These are phyloP conservation scores for Paecilomyces niveus DNA, from an alignment of 2,329 filamentous ascomycete species.

Conservation along the genomic window DNA sequence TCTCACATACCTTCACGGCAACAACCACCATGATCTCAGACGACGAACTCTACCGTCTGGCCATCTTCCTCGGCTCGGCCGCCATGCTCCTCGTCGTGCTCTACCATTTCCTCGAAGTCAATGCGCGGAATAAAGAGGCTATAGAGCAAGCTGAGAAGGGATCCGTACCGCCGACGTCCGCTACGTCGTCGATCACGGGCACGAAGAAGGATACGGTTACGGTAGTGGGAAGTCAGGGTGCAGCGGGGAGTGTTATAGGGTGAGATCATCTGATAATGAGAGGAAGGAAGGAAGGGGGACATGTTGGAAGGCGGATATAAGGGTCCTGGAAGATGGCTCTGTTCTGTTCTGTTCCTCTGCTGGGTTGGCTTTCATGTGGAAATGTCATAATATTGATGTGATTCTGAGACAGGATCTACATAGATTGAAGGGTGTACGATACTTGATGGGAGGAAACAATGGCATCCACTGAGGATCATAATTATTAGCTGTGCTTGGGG, in stretches of 20 bases:
- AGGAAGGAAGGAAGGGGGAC: not conserved
- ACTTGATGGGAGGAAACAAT: not conserved
- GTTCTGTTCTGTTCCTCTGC: too few relatives aligned
- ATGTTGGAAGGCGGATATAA: too few relatives aligned
- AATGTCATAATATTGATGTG: too few relatives aligned
- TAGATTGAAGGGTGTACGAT: not conserved
- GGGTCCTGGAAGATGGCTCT: not conserved
- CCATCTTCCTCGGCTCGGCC: conserved; percentile 83
- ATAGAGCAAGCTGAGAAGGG: not conserved
- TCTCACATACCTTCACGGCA: not conserved
- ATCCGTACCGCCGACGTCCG: not conserved
- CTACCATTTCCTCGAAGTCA: conserved; percentile 95
- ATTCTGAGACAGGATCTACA: not conserved
- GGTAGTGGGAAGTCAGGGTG: not conserved
- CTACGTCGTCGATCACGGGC: not conserved
- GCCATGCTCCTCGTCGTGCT: conserved; percentile 89
- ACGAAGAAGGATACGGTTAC: not conserved
- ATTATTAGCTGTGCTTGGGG: not conserved
- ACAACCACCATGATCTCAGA: conserved; percentile 80
- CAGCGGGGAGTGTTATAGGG: not conserved
- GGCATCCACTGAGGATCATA: not conserved
- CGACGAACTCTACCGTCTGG: conserved; percentile 79
- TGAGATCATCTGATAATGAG: not conserved
- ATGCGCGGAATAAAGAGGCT: conserved; percentile 54
- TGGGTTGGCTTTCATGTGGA: too few relatives aligned